Base-by-base conservation (phyloP, 2,329 filamentous ascomycete genomes). In the Myriosclerotinia duriaeana region DNA sequence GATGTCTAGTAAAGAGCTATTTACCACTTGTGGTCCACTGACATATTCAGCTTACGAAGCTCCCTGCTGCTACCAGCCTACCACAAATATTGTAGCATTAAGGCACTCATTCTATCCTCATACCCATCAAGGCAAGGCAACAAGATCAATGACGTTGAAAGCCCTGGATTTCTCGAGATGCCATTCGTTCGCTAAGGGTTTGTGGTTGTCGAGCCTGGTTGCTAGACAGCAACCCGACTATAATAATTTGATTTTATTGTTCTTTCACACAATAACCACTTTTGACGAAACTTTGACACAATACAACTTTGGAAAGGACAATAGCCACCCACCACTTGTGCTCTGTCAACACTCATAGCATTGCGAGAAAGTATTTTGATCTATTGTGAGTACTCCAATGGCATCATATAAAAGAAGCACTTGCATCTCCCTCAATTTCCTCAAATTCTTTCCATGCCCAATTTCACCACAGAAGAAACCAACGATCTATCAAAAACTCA, bases 211-310 rank as follows among this genome's bases (percentile, higher is more conserved):
- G 30, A 48, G 58, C 44, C 58, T 60, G 26, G 58, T 60, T 60
- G 58, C 58, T 50, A n/a, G 15, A 20, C 22, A 60, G 58, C 44
- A 60, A 60, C 44, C 38, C 46, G 44, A 8, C 34, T 50, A 60
- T 26, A 50, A 38, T 38, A 50, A 11, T 38, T 38, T 7, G 15
- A 60, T 5, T 14, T 60, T 38, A 60, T 50, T 60, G 44, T 60
- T 50, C 58, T 60, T n/a, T 38, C 58, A 8, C 58, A 60, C 58
- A 60, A 60, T 60, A 50, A 60, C 58, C 58, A 60, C 58, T 50
- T 60, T 50, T 20, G 34, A 60, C n/a, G 50, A 22, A 60, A 17
- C 3, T 34, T 58, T 42, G 22, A 9, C 14, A 60, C 26, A 50
- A 60, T 50, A 40, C 30, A 20, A 36, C 14, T 60, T 36, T 17